Percentiles rank a stretch among this genome's conserved stretches.
These are phyloP conservation scores for Agrostemma githago DNA, from an alignment of 148 eudicot species.

Conservation along the genomic window DNA sequence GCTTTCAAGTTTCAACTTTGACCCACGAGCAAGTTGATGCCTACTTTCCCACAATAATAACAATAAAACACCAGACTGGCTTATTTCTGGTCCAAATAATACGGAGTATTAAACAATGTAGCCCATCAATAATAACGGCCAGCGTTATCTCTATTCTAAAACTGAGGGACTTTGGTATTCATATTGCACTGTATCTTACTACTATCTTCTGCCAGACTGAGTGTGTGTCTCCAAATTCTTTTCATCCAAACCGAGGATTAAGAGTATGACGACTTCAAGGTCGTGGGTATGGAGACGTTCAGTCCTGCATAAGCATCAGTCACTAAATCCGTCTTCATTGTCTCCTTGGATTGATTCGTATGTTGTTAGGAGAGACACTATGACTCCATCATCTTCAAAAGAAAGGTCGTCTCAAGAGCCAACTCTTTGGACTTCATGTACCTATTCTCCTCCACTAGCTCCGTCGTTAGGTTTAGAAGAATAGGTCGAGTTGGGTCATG, in stretches of 20 bases:
- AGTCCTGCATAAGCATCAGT: neutral
- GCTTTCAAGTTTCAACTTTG: neutral
- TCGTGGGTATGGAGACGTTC: neutral
- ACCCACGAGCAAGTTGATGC: neutral
- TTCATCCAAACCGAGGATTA: neutral
- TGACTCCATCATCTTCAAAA: constrained; percentile 60
- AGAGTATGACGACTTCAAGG: neutral
- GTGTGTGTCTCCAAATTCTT: neutral
- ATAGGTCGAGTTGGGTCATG: constrained; percentile 75
- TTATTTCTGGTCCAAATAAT: neutral
- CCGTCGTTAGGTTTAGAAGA: constrained; percentile 66
- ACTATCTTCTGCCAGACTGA: too few species aligned
- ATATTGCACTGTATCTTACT: too few species aligned
- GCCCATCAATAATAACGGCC: neutral
- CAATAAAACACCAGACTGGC: neutral
- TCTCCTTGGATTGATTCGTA: neutral
- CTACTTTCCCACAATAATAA: too few species aligned
- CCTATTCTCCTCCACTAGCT: constrained; percentile 79
- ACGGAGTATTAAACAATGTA: too few species aligned
- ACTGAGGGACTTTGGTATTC: neutral
- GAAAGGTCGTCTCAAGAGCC: constrained; percentile 81
- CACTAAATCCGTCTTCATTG: neutral
- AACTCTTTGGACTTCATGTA: constrained; percentile 85
- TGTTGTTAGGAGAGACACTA: constrained; percentile 15
- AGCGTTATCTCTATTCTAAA: neutral